Evolutionary conservation across 176 grass and related monocot genomes (phyloP).

Genomic region (Canna indica): DNA sequence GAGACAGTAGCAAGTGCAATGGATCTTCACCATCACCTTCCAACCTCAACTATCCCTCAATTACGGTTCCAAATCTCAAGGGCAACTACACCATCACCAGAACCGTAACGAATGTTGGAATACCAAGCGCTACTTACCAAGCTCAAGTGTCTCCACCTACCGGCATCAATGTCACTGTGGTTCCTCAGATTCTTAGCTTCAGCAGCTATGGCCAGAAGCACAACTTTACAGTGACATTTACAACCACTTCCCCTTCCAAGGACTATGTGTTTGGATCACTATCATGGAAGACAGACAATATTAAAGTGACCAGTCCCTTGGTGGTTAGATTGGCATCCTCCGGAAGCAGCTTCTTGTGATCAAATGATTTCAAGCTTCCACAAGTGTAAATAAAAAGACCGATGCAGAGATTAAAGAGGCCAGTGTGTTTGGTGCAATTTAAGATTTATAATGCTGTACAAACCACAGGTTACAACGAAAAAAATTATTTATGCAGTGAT

Average conservation of each 20-base stretch:
- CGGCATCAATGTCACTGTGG: conserved; percentile 17
- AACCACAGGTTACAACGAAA: too few species aligned
- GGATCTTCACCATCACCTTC: not conserved
- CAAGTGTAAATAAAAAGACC: too few species aligned
- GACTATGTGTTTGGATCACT: conserved; percentile 16
- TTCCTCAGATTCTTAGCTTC: conserved; percentile 9
- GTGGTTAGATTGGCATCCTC: conserved; percentile 4
- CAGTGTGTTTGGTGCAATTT: too few species aligned
- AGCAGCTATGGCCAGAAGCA: conserved; percentile 13
- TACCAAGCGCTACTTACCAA: not conserved
- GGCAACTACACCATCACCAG: not conserved
- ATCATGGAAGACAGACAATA: not conserved
- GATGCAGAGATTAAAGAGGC: too few species aligned
- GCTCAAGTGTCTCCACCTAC: conserved; percentile 3
- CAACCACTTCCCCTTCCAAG: not conserved
- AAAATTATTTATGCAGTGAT: too few species aligned
- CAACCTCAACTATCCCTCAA: conserved; percentile 21
- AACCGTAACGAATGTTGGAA: conserved; percentile 20
- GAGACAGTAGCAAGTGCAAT: conserved; percentile 10
- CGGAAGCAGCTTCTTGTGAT: not conserved
- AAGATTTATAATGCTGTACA: too few species aligned
- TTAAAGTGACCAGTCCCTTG: conserved; percentile 5
- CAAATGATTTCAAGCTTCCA: not conserved
- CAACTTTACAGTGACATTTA: conserved; percentile 16
- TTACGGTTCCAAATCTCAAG: conserved; percentile 20